Percentiles rank a stretch among this genome's conserved stretches.
Evolutionary conservation across 2,329 filamentous ascomycete species (phyloP).

Genomic region (Calonectria fujianensis): DNA sequence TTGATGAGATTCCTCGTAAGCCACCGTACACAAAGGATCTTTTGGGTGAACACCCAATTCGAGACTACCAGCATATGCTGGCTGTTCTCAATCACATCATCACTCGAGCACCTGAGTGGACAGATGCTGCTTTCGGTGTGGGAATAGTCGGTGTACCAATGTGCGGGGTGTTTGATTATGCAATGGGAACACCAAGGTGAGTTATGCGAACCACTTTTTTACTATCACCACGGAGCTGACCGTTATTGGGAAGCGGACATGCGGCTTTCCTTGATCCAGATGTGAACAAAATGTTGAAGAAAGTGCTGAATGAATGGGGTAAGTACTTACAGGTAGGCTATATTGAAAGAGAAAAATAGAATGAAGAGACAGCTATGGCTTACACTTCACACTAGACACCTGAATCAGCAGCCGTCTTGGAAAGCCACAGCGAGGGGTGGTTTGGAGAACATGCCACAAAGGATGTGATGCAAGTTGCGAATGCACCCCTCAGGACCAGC

Average conservation of each 20-base stretch:
- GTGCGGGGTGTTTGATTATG: slow-evolving; percentile 72
- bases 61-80: slow-evolving; percentile 80
- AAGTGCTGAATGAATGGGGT: slow-evolving; percentile 75
- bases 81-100: slow-evolving; percentile 78
- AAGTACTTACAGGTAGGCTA: slow-evolving; percentile 67
- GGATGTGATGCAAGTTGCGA: slow-evolving; percentile 72
- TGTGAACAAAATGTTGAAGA: slow-evolving; percentile 72
- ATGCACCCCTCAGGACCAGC: slow-evolving; percentile 65
- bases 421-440: slow-evolving; percentile 69
- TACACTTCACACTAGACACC: slow-evolving; percentile 62
- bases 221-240: neutral
- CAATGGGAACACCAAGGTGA: slow-evolving; percentile 72
- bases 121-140: slow-evolving; percentile 69
- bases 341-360: neutral
- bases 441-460: slow-evolving; percentile 70
- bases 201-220: slow-evolving; percentile 3
- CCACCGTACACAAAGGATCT: slow-evolving; percentile 77
- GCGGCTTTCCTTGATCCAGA: slow-evolving; percentile 74
- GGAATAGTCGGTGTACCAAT: slow-evolving; percentile 73
- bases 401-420: slow-evolving; percentile 71
- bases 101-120: slow-evolving; percentile 71
- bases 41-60: slow-evolving; percentile 76
- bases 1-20: slow-evolving; percentile 78
- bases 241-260: slow-evolving; percentile 63
- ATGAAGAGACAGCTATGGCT: slow-evolving; percentile 7